Evolutionary conservation across 192 early-diverging fungal species (phyloP), one percentile per base, ranked within the genome.

Genomic region (Backusella morwellensis): DNA sequence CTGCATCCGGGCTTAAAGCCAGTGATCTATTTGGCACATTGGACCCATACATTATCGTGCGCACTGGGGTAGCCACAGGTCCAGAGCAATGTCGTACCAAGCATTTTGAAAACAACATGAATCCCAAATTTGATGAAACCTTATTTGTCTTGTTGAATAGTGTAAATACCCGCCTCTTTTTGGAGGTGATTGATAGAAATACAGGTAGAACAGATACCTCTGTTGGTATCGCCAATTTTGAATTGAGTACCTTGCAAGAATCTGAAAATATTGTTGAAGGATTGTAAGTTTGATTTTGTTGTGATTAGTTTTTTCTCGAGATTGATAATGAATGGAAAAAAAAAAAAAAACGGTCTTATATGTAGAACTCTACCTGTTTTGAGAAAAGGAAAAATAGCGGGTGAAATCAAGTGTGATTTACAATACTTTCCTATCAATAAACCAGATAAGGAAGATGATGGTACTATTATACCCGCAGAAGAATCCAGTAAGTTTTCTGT

Each of bases 71-170:
- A 14, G 21, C 68, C 15, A 93, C 92, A 69, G 88, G 90, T 8
- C 87, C 87, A 72, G 88, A 86, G 35, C 73, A 92, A 4, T 88
- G 80, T 14, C 78, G 86, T 6, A 95, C 96, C 0, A 87, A 86
- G 35, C 82, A 83, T 3, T 89, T 95, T 69, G 81, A 90, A 32
- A 92, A 96, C 80, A 94, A 90, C 41, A 87, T 91, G 74, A 88
- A 95, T 78, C 97, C 98, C 66, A 83, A 90, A 63, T 99, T 95
- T 96, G 87, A 95, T 71, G 91, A 97, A 75, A 95, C 90, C 23
- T 81, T 90, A 69, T 87, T 86, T 44, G 83, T 98, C 59, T 80
- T 96, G 38, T 82, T 99, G 70, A 91, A 91, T 63, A 93, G 88
- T 80, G 82, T 92, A 75, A 86, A 90, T 6, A 94, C 96, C 69